Base-by-base conservation (phyloP, 2,329 filamentous ascomycete genomes). In the Alternaria burnsii region DNA sequence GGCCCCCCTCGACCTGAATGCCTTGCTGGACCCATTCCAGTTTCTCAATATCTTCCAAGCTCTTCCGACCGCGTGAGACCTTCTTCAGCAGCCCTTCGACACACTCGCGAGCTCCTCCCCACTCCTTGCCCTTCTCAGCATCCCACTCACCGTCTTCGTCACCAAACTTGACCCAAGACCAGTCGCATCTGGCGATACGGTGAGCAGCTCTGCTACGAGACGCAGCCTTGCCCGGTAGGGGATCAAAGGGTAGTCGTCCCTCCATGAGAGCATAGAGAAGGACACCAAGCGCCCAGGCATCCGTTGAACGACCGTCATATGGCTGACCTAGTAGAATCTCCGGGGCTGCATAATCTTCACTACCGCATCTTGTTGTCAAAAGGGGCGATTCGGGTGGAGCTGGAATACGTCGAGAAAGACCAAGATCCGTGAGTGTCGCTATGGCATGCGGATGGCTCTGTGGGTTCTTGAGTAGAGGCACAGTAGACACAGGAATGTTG, bases 231-330 rank as follows among this genome's bases (percentile, higher is more conserved):
- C 91, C 90, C 0, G 94, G 94, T 5, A 91, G 87, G 0, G 93
- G 92, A 75, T 99, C 95, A 70, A 99, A 99, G 0, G 95, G 95
- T 18, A 99, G 81, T 28, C 94, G 87, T n/a, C 91, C 91, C 80
- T 99, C 95, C 78, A 98, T 89, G 4, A 98, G 86, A 2, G 95
- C 93, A 76, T 98, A 99, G 0, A 98, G 85, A 3, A 98, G 82
- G 1, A 99, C 95, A 52, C 95, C 95, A 1, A 98, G 84, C 0
- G 94, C 96, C 95, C 95, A 99, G 10, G 93, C 93, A 75, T 99
- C 95, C 0, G 91, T 97, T 2, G 90, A 88, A 38, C 93, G 91
- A 32, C 95, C 95, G 76, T 98, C 94, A 75, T 99, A 99, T 8
- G 92, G 88, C 74, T 97, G 92, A 24, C 94, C 94, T 84, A 99